Conservation (phyloP, 1,284 basidiomycete species). For the Phylloporus sp. region DNA sequence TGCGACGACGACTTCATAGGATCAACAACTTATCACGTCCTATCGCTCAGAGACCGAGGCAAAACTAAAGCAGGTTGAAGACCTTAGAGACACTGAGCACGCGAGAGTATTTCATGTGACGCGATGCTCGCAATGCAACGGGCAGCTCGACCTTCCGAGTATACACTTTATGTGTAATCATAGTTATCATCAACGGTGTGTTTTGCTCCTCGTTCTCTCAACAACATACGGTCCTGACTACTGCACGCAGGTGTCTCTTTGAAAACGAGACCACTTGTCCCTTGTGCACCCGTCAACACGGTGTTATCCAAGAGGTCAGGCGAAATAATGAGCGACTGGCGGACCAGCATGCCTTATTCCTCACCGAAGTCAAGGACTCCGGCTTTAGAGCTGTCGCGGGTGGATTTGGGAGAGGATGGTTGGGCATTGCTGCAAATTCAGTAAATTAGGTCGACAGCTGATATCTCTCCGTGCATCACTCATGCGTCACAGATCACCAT, state of each 20-base stretch:
- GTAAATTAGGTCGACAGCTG: neutral
- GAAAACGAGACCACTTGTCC: constrained; percentile 92
- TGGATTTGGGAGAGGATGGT: constrained; percentile 80
- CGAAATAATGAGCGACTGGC: constrained; percentile 84
- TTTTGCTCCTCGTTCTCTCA: neutral
- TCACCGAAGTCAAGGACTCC: constrained; percentile 84
- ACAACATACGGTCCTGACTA: constrained; percentile 1
- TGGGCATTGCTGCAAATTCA: constrained; percentile 51
- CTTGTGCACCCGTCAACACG: constrained; percentile 84
- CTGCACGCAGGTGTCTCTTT: constrained; percentile 69
- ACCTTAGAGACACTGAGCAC: constrained; percentile 77
- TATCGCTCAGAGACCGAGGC: constrained; percentile 87
- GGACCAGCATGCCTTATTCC: constrained; percentile 89
- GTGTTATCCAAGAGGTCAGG: constrained; percentile 88
- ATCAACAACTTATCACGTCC: constrained; percentile 83
- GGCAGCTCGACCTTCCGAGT: constrained; percentile 89
- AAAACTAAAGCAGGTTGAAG: constrained; percentile 83
- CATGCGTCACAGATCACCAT: neutral
- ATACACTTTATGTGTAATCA: constrained; percentile 99
- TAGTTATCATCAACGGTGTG: constrained; percentile 91
- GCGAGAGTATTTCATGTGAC: constrained; percentile 94
- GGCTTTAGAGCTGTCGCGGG: constrained; percentile 85
- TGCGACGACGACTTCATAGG: constrained; percentile 57
- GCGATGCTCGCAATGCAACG: constrained; percentile 87
- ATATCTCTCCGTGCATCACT: neutral